Base-by-base conservation (phyloP, 1,139 yeast genomes). In the Yamadazyma mexicana region DNA sequence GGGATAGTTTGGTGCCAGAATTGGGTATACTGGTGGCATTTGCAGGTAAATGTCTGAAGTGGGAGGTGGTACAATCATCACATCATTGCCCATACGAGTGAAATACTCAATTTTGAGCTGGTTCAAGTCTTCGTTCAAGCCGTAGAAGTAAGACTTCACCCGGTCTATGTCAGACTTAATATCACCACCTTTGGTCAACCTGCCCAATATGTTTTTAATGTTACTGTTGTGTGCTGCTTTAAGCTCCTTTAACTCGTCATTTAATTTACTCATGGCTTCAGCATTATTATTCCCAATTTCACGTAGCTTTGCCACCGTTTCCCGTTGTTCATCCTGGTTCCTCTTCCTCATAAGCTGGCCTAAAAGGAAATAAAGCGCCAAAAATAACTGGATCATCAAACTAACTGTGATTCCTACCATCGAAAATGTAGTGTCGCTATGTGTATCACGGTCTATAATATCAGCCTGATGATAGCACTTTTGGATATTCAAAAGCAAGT, bases 401-500 rank as follows among this genome's bases (percentile, higher is more conserved):
- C 56, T 49, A 2, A 46, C 31, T 3, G 40, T 17, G 7, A 48
- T 38, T 5, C 46, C 49, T 3, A 43, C 14, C 7, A 40, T 40
- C 12, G 41, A 41, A 36, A 45, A 34, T 40, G 40, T 26, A 16
- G 34, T 37, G n/a, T 39, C 41, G 11, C 32, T 24, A 3, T 17
- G n/a, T 7, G 10, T 17, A 16, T 33, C 9, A 11, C 23, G 15
- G n/a, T 25, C 31, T 23, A 32, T 6, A 5, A 33, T 17, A 17
- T 25, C 35, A 3, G 35, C 27, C 17, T 33, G 35, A 26, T 33
- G 31, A 17, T 33, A 33, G 16, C 66, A 61, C 14, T 49, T 44
- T 40, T 58, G 65, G 28, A 57, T 49, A 31, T 46, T 51, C 26
- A 61, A 42, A 16, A 60, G 40, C 8, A 59, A 29, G 15, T 52